Percentiles rank a stretch among this genome's conserved stretches.
Conservation (phyloP, 202 grass and related monocot genomes). For the Sporobolus alterniflorus region DNA sequence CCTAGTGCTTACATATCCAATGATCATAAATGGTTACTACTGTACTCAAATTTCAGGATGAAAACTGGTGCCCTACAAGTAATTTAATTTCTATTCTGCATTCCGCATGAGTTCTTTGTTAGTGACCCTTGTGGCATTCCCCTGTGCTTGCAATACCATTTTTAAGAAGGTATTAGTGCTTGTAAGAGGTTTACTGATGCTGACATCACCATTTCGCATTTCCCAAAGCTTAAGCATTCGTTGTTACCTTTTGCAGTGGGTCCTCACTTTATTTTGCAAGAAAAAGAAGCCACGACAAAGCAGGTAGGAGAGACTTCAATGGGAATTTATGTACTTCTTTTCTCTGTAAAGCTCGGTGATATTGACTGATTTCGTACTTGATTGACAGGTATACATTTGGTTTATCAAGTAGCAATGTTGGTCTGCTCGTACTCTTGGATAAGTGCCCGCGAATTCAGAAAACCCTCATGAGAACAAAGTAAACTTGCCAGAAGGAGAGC, state of each 20-base stretch:
- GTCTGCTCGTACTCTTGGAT: conserved; percentile 82
- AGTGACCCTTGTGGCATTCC: background rate
- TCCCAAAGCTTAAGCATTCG: conserved; percentile 4
- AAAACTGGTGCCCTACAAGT: background rate
- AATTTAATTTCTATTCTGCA: background rate
- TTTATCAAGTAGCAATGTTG: conserved; percentile 68
- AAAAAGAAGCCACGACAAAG: conserved; percentile 67
- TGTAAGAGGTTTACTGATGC: background rate
- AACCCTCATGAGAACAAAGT: conserved; percentile 39
- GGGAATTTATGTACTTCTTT: conserved; percentile 25
- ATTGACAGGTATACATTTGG: conserved; percentile 80
- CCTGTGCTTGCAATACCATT: background rate
- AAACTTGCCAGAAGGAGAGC: conserved; percentile 9
- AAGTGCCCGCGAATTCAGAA: conserved; percentile 76
- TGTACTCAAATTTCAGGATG: too few species aligned
- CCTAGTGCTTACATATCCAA: background rate
- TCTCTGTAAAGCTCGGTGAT: conserved; percentile 33
- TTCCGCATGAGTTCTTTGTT: background rate
- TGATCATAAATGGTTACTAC: background rate
- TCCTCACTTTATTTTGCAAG: conserved; percentile 49
- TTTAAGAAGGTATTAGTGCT: background rate
- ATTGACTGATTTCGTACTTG: conserved; percentile 27
- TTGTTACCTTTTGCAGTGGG: conserved; percentile 61
- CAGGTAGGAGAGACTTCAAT: conserved; percentile 52
- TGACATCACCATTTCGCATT: background rate